phyloP scores from a whole-genome alignment of 495 filamentous ascomycete species.

The Penicilliopsis zonata region DNA sequence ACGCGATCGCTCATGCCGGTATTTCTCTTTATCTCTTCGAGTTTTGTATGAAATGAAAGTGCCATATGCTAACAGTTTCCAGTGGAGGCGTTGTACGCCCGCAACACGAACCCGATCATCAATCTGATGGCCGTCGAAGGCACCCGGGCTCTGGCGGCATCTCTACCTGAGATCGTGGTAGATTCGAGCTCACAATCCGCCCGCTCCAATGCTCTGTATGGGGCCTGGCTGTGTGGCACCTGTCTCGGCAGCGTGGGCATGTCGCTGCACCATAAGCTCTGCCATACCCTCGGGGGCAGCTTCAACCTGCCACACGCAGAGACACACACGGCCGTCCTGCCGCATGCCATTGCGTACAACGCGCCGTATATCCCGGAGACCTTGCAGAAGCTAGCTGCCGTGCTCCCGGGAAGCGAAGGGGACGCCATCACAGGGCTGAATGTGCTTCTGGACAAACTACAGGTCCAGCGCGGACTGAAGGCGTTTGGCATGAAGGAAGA shows the following conservation, averaged over 20 bases:
- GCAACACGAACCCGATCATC: slow-evolving; percentile 48
- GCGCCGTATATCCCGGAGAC: slow-evolving; percentile 48
- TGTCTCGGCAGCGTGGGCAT: slow-evolving; percentile 56
- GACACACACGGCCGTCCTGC: slow-evolving; percentile 55
- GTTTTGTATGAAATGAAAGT: neutral
- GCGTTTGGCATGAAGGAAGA: slow-evolving; percentile 54
- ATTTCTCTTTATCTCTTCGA: slow-evolving; percentile 6
- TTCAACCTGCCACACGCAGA: slow-evolving; percentile 62
- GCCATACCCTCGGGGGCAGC: slow-evolving; percentile 54
- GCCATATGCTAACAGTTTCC: slow-evolving; percentile 1
- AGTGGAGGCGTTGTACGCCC: slow-evolving; percentile 57
- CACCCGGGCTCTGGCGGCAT: slow-evolving; percentile 36
- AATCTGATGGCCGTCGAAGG: slow-evolving; percentile 47
- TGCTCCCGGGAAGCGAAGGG: slow-evolving; percentile 45
- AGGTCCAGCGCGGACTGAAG: slow-evolving; percentile 45
- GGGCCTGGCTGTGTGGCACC: slow-evolving; percentile 54
- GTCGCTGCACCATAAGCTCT: slow-evolving; percentile 62
- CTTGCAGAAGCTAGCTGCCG: slow-evolving; percentile 44
- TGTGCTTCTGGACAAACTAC: slow-evolving; percentile 41
- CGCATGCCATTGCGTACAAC: slow-evolving; percentile 59
- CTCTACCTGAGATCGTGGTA: slow-evolving; percentile 44
- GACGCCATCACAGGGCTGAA: slow-evolving; percentile 52
- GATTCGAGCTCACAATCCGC: slow-evolving; percentile 36
- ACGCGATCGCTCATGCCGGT: slow-evolving; percentile 59
- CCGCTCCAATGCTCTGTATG: slow-evolving; percentile 48